phyloP scores from a whole-genome alignment of 208 protist species.

The Acanthamoeba culbertsoni region DNA sequence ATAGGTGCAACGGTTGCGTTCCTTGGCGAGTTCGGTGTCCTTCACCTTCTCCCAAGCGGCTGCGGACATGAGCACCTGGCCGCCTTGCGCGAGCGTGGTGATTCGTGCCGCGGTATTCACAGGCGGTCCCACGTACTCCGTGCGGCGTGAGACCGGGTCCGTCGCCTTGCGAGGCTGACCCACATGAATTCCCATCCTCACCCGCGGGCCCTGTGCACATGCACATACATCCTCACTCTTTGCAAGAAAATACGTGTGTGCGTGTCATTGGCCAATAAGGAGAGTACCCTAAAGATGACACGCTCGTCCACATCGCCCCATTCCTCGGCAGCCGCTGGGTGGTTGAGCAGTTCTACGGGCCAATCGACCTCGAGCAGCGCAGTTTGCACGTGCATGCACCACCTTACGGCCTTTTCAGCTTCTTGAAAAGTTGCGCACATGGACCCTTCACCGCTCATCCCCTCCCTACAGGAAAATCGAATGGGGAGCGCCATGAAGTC shows the following conservation, averaged over 20 bases:
- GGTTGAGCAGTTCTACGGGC: background rate
- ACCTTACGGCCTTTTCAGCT: background rate
- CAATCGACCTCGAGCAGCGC: background rate
- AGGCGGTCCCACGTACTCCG: background rate
- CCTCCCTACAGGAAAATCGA: too few relatives aligned
- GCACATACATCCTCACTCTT: background rate
- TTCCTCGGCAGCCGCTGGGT: background rate
- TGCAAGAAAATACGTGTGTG: too few relatives aligned
- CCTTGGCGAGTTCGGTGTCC: background rate
- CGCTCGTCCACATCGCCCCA: background rate
- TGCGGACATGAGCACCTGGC: background rate
- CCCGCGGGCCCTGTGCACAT: background rate
- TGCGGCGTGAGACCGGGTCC: background rate
- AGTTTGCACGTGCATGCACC: background rate
- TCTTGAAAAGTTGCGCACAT: background rate
- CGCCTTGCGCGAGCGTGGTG: background rate
- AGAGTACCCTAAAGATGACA: background rate
- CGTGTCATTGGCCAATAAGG: background rate
- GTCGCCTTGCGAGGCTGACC: background rate
- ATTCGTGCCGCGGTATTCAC: background rate
- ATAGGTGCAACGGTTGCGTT: background rate
- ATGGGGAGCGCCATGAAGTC: too few relatives aligned
- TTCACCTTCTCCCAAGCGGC: background rate
- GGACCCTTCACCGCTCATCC: background rate
- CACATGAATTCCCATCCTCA: slow-evolving; percentile 50